Evolutionary conservation across 805 yeast genomes (phyloP).

Genomic region (Metschnikowia borealis): DNA sequence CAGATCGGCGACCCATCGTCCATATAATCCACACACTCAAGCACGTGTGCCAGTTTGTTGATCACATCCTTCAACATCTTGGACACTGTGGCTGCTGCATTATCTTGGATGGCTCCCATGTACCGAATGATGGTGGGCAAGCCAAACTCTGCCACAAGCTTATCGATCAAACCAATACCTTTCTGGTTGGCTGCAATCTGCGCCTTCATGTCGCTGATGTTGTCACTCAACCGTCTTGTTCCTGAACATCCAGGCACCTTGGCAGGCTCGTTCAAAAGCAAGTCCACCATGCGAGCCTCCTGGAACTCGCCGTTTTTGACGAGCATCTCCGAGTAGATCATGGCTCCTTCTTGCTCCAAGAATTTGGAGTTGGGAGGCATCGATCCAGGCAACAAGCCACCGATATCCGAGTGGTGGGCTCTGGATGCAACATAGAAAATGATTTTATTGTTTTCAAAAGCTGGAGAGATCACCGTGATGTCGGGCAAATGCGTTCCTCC

Average conservation of each 20-base stretch:
- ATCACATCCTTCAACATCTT: conserved; percentile 18
- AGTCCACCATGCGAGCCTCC: conserved; percentile 58
- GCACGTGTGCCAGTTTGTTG: conserved; percentile 16
- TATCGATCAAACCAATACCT: conserved; percentile 15
- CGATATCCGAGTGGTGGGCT: conserved; percentile 96
- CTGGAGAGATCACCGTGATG: conserved; percentile 90
- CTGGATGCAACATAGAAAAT: conserved; percentile 89
- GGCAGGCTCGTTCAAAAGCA: conserved; percentile 72
- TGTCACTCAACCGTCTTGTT: conserved; percentile 77
- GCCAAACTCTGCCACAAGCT: conserved; percentile 16
- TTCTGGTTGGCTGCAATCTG: conserved; percentile 28
- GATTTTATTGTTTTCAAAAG: conserved; percentile 47
- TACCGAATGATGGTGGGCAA: conserved; percentile 15
- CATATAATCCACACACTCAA: conserved; percentile 49
- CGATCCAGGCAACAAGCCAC: conserved; percentile 87
- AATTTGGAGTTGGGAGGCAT: conserved; percentile 91
- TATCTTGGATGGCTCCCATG: conserved; percentile 20
- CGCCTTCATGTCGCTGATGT: conserved; percentile 57
- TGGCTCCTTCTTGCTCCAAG: conserved; percentile 87
- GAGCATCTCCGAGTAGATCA: conserved; percentile 71
- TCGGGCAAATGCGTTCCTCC: conserved; percentile 44
- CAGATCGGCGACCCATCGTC: conserved; percentile 77
- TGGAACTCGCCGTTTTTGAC: conserved; percentile 70
- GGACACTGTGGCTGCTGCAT: conserved; percentile 16
- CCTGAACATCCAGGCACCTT: conserved; percentile 85